Base-by-base conservation (phyloP, 352 stramenopile species). In the Phytophthora crassamura region DNA sequence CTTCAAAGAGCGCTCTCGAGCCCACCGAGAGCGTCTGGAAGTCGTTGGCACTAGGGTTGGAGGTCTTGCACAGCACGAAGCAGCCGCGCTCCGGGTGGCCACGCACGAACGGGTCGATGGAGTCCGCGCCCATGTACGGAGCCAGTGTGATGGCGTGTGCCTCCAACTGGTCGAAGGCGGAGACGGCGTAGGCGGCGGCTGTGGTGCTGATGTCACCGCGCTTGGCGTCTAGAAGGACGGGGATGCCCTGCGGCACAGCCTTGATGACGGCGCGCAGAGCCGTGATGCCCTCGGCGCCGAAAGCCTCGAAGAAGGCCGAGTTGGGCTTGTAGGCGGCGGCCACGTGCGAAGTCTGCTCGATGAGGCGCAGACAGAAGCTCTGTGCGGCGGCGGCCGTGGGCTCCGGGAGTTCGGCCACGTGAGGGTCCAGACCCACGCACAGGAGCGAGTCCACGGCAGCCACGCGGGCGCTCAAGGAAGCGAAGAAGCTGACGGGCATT, bases 21-120 rank as follows among this genome's bases (percentile, higher is more conserved):
- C 62, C 70, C 16, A 93, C 72, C 5, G 72, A 51, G 25, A 95
- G 77, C 50, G 93, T 97, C 69, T 99, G 91, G 46, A 99, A 90
- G 65, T 99, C 97, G 62, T 98, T 97, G 9, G 95, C 97, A 49
- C 89, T 98, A 28, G 94, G 90, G 81, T 99, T 99, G 7, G 97
- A 99, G 22, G 97, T 99, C 90, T 99, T 99, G 82, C 98, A 99
- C 10, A 99, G 84, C 40, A 99, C 82, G 71, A 99, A 99, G 52
- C 93, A 98, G 58, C 90, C 90, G 45, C 86, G 86, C 67, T 85
- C 93, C 1, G 89, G 96, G 30, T 78, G 74, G 20, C 78, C 75
- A 59, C 94, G 94, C 35, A 97, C 74, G 85, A 99, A 99, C 5
- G 98, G 98, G 68, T 93, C 77, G 25, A 99, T 96, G 32, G 96